These are phyloP conservation scores for Populus euphratica DNA, from an alignment of 345 rosid genomes.

Conservation along the genomic window DNA sequence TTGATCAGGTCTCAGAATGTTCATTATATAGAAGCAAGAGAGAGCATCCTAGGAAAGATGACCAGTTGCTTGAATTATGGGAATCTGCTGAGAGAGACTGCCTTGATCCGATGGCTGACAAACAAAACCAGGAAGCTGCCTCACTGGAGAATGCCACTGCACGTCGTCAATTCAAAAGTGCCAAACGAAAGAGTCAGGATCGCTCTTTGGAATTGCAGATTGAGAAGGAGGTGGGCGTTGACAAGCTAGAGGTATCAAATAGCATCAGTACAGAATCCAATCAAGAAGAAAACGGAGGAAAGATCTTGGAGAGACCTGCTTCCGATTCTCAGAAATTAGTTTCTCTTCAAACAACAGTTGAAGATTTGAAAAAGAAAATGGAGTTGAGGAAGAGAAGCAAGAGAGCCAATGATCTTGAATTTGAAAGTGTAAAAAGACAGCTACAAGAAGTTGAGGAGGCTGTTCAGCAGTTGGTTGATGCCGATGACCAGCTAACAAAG, in stretches of 20 bases:
- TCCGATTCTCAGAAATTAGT: conserved; percentile 25
- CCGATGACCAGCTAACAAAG: conserved; percentile 16
- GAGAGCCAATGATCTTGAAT: conserved; percentile 13
- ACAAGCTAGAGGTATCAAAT: conserved; percentile 58
- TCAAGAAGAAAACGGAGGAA: conserved; percentile 24
- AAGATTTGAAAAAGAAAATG: conserved; percentile 22
- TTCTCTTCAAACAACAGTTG: conserved; percentile 22
- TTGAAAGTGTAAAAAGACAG: conserved; percentile 19
- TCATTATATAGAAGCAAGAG: conserved; percentile 11
- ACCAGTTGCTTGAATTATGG: conserved; percentile 29
- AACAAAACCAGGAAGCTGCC: conserved; percentile 18
- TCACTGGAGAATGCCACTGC: conserved; percentile 1
- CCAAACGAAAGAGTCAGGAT: conserved; percentile 18
- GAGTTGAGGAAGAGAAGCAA: conserved; percentile 16
- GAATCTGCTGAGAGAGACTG: conserved; percentile 20
- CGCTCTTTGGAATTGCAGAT: conserved; percentile 49
- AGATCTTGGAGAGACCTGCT: conserved; percentile 26
- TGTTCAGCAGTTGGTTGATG: conserved; percentile 10
- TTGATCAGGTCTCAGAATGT: conserved; percentile 25
- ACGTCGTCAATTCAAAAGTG: conserved; percentile 13
- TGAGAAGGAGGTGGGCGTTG: conserved; percentile 66
- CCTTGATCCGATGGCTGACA: conserved; percentile 11
- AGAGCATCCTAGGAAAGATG: conserved; percentile 4
- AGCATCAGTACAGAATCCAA: conserved; percentile 32
- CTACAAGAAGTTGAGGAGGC: conserved; percentile 28